Evolutionary conservation across 768 basidiomycete genomes (phyloP).

Genomic region (Lactarius pseudohatsudake): DNA sequence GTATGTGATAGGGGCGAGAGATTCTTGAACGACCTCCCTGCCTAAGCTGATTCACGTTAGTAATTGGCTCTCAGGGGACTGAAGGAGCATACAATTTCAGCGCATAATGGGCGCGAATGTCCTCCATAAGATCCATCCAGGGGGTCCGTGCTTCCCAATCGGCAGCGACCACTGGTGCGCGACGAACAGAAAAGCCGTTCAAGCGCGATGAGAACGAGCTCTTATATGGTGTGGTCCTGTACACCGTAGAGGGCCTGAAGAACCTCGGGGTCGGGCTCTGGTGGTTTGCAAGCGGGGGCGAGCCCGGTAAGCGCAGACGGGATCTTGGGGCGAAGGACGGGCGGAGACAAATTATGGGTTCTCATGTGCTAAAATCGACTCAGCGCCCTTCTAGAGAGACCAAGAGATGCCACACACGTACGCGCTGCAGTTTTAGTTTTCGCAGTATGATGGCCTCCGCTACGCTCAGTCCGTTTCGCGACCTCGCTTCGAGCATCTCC

Average conservation of each 20-base stretch:
- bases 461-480: constrained; percentile 7
- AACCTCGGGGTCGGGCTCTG: constrained; percentile 36
- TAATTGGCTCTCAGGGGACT: constrained; percentile 12
- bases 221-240: constrained; percentile 59
- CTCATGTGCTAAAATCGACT: constrained; percentile 28
- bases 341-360: constrained; percentile 25
- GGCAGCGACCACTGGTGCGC: constrained; percentile 48
- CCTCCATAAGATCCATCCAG: constrained; percentile 75
- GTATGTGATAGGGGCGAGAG: constrained; percentile 59
- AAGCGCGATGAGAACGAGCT: constrained; percentile 68
- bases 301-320: constrained; percentile 39
- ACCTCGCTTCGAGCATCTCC: constrained; percentile 13
- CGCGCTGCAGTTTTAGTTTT: constrained; percentile 30
- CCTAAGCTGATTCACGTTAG: constrained; percentile 48
- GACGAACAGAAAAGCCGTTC: constrained; percentile 42
- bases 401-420: neutral
- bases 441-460: constrained; percentile 28
- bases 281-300: constrained; percentile 32
- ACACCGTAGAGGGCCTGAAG: constrained; percentile 57
- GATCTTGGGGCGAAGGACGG: constrained; percentile 22
- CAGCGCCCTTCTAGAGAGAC: neutral
- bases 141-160: constrained; percentile 74
- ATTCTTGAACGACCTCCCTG: constrained; percentile 44
- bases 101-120: constrained; percentile 63
- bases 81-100: constrained; percentile 54